Percentiles rank a stretch among this genome's conserved stretches.
Evolutionary conservation across 2,329 filamentous ascomycete species (phyloP).

Genomic region (Monilinia aucupariae): DNA sequence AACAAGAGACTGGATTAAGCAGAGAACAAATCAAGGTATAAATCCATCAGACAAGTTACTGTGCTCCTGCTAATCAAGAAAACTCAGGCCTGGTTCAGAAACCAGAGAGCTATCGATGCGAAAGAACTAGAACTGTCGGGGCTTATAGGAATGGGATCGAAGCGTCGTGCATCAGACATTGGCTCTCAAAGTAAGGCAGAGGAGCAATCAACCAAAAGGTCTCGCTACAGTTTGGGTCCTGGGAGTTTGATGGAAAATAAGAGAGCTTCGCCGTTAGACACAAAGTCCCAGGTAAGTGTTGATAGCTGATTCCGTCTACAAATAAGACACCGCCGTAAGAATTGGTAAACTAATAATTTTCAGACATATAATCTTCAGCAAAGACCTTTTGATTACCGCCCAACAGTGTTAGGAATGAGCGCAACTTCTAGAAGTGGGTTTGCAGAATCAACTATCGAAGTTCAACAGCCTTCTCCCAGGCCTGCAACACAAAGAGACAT

Average conservation of each 20-base stretch:
- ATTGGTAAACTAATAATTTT: background rate
- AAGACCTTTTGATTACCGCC: background rate
- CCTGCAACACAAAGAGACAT: background rate
- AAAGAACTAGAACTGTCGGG: background rate
- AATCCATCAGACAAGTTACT: background rate
- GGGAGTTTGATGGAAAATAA: no score
- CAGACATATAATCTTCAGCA: background rate
- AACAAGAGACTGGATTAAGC: background rate
- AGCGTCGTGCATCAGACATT: background rate
- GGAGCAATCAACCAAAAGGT: background rate
- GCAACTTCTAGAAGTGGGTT: background rate
- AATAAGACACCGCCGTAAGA: no score
- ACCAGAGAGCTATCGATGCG: background rate
- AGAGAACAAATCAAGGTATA: slow-evolving; percentile 6
- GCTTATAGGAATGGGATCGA: background rate
- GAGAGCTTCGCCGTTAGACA: background rate
- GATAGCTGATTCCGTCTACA: no score
- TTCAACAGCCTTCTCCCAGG: background rate
- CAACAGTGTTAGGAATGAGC: background rate
- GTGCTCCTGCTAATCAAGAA: background rate
- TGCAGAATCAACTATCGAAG: background rate
- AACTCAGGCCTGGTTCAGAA: background rate
- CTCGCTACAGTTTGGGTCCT: background rate
- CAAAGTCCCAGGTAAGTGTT: background rate
- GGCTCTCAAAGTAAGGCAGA: background rate